A percentile compares a stretch with the other conserved stretches of the same genome.
Conservation (phyloP, 805 yeast species). For the Suhomyces sp. region DNA sequence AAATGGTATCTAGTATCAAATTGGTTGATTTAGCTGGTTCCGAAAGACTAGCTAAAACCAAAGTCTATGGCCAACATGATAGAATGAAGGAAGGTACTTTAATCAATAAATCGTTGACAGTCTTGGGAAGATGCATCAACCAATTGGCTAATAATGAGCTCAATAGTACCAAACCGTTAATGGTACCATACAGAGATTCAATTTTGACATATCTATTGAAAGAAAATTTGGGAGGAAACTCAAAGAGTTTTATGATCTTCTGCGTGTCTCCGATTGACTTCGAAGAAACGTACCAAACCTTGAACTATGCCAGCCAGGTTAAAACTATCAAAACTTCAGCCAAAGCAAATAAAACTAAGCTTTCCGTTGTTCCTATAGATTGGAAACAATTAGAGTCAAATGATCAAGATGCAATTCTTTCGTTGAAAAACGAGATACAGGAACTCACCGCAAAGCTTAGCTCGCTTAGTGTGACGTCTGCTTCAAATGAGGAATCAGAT, state of each 20-base stretch:
- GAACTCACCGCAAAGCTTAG: slow-evolving; percentile 26
- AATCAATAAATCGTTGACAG: slow-evolving; percentile 75
- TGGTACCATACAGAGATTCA: slow-evolving; percentile 75
- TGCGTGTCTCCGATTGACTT: slow-evolving; percentile 79
- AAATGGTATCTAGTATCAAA: slow-evolving; percentile 58
- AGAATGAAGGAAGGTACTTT: slow-evolving; percentile 73
- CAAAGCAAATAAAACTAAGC: slow-evolving; percentile 35
- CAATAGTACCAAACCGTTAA: slow-evolving; percentile 23
- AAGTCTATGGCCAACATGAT: slow-evolving; percentile 52
- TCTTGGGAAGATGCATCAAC: slow-evolving; percentile 68
- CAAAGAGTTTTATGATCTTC: slow-evolving; percentile 87
- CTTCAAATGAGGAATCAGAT: neutral
- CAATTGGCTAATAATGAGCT: slow-evolving; percentile 44
- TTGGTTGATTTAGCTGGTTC: slow-evolving; percentile 85
- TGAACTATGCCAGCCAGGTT: slow-evolving; percentile 77
- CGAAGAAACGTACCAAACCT: slow-evolving; percentile 73
- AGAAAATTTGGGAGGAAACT: slow-evolving; percentile 78
- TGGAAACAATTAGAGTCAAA: slow-evolving; percentile 29
- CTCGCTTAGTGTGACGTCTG: slow-evolving; percentile 12
- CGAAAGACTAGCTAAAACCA: slow-evolving; percentile 64
- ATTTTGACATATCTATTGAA: slow-evolving; percentile 70
- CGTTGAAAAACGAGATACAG: slow-evolving; percentile 32
- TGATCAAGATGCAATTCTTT: slow-evolving; percentile 28
- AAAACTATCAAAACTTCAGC: slow-evolving; percentile 68
- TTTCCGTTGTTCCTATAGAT: slow-evolving; percentile 26